A percentile compares a stretch with the other conserved stretches of the same genome.
phyloP scores from a whole-genome alignment of 2,329 filamentous ascomycete species.

The Sporothrix curviconia region DNA sequence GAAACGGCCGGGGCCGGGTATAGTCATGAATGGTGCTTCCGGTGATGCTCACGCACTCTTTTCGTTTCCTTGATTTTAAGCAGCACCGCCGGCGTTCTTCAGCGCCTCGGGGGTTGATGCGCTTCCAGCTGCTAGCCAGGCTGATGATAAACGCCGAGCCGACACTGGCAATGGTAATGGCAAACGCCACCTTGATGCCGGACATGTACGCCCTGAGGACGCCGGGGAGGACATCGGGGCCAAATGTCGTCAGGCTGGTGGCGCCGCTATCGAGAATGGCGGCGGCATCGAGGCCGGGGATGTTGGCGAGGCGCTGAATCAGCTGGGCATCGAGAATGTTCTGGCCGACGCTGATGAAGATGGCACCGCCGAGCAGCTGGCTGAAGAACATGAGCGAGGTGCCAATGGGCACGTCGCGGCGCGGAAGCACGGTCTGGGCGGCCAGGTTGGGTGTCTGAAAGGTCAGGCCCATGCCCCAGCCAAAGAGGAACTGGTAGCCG shows the following conservation, averaged over 20 bases:
- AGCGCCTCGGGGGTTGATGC: constrained; percentile 15
- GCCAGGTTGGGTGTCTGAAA: constrained; percentile 40
- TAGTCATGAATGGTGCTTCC: not conserved
- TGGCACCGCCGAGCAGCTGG: constrained; percentile 41
- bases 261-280: constrained; percentile 32
- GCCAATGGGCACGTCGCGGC: constrained; percentile 32
- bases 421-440: constrained; percentile 26
- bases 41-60: not conserved
- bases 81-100: constrained; percentile 16
- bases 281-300: constrained; percentile 12
- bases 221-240: constrained; percentile 35
- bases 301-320: constrained; percentile 22
- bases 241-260: constrained; percentile 45
- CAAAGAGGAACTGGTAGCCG: constrained; percentile 42
- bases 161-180: constrained; percentile 16
- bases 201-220: constrained; percentile 53
- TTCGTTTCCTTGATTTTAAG: constrained; percentile 8
- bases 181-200: constrained; percentile 27
- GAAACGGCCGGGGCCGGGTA: not conserved
- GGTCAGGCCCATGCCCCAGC: constrained; percentile 38
- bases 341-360: constrained; percentile 40
- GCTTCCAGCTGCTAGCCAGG: constrained; percentile 21
- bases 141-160: constrained; percentile 25
- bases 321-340: constrained; percentile 34
- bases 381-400: constrained; percentile 35